phyloP scores from a whole-genome alignment of 352 stramenopile genomes.

The Pythium diclinum region DNA sequence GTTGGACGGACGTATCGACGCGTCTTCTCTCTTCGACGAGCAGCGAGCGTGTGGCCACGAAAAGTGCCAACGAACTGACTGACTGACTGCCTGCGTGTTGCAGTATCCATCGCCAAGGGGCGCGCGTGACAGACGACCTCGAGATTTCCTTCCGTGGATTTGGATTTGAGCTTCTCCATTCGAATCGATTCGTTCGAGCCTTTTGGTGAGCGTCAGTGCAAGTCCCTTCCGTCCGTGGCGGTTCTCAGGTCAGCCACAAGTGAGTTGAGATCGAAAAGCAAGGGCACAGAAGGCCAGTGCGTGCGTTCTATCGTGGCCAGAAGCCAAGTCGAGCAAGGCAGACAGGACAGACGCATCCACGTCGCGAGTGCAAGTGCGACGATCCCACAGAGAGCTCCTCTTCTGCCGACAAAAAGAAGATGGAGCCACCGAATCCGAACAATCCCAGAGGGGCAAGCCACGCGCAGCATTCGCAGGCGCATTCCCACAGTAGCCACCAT shows the following conservation, averaged over 20 bases:
- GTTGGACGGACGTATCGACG: background rate
- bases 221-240: background rate
- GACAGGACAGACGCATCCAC: background rate
- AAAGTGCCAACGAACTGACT: background rate
- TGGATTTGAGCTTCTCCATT: background rate
- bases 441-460: conserved; percentile 5
- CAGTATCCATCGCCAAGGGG: conserved; percentile 3
- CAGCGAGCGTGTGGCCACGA: background rate
- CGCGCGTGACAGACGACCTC: background rate
- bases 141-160: background rate
- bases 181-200: background rate
- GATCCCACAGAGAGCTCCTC: background rate
- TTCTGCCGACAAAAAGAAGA: background rate
- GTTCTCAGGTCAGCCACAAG: background rate
- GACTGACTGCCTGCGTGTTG: background rate
- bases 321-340: background rate
- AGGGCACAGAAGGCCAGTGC: background rate
- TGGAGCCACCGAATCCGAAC: conserved; percentile 8
- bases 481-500: background rate
- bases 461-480: background rate
- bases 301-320: too few relatives aligned
- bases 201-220: background rate
- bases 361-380: background rate
- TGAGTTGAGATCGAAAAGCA: background rate
- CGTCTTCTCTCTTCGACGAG: background rate